Evolutionary conservation across 108 stramenopile genomes (phyloP), one percentile per base, ranked within the genome.

Genomic region (Cyclotella kingstonii): DNA sequence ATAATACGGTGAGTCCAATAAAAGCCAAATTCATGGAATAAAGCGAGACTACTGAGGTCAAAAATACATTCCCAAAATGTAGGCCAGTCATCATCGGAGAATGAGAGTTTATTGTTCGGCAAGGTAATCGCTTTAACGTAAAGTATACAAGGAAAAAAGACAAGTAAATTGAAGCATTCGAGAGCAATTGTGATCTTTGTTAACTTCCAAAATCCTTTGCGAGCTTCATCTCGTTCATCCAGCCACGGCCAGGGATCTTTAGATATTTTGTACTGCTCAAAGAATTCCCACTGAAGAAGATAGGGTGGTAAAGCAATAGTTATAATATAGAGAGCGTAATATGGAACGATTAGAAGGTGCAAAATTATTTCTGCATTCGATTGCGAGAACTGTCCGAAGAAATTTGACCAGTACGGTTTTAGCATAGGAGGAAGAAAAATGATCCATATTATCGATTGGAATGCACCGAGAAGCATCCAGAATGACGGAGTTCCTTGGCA

Each of bases 21-120:
- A 47, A 76, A 76, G 11, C 28, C 26, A 34, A 76, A 76, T 70
- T 76, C 75, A 35, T 76, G 75, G 11, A 76, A 10, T 2, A 70
- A 22, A 0, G 48, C 63, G 47, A 65, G 42, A 30, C 43, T 28
- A 5, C 50, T 22, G 2, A 63, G 17, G 22, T 61, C 56, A 6
- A 22, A 2, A n/a, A 29, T 29, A 1, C 62, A 64, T 59, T 64
- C 31, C 11, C 18, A 40, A 43, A 36, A 58, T 8, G 62, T 23
- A 1, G 75, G 75, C 62, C 69, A 76, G 29, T 76, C 69, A 30
- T 65, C 55, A 1, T 48, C 15, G 6, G 63, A 70, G 51, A 76
- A 76, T 10, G 75, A 76, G 11, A 58, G 19, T 5, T 15, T 43
- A 0, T n/a, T n/a, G 27, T 31, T 7, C 14, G 72, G 54, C 0